phyloP scores from a whole-genome alignment of 2,329 filamentous ascomycete genomes.

The Sclerotinia minor region DNA sequence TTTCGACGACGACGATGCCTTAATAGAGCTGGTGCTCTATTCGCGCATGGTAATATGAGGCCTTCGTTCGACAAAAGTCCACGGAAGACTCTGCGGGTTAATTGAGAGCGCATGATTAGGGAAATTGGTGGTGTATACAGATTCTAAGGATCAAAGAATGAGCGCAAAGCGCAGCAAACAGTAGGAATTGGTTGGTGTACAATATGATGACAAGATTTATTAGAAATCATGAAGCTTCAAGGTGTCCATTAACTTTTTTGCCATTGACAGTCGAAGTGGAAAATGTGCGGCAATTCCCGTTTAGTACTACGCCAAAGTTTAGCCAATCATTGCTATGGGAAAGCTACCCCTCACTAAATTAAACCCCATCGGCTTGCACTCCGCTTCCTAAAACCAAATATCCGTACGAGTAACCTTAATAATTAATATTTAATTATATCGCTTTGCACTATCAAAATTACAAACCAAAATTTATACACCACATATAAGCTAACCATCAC shows the following conservation, averaged over 20 bases:
- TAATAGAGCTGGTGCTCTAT: slow-evolving; percentile 28
- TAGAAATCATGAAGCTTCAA: slow-evolving; percentile 19
- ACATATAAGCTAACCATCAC: too few relatives aligned
- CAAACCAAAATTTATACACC: too few relatives aligned
- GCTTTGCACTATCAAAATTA: too few relatives aligned
- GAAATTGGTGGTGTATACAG: slow-evolving; percentile 26
- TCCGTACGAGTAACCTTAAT: too few relatives aligned
- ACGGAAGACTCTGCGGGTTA: slow-evolving; percentile 61
- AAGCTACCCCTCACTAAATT: slow-evolving; percentile 19
- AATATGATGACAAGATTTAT: neutral
- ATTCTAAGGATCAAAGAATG: neutral
- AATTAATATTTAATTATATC: too few relatives aligned
- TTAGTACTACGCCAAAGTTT: neutral
- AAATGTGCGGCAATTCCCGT: slow-evolving; percentile 26
- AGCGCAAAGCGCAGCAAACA: neutral
- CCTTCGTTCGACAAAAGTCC: slow-evolving; percentile 54
- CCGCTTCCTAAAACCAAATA: too few relatives aligned
- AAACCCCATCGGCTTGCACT: too few relatives aligned
- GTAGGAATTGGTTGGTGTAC: neutral
- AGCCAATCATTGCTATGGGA: neutral
- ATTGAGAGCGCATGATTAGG: slow-evolving; percentile 56
- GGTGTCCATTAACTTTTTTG: slow-evolving; percentile 16
- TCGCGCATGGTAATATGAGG: slow-evolving; percentile 41
- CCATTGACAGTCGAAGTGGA: neutral
- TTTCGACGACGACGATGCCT: slow-evolving; percentile 39